Base-by-base conservation (phyloP, 1,139 yeast genomes). In the Eremothecium sinecaudum region DNA sequence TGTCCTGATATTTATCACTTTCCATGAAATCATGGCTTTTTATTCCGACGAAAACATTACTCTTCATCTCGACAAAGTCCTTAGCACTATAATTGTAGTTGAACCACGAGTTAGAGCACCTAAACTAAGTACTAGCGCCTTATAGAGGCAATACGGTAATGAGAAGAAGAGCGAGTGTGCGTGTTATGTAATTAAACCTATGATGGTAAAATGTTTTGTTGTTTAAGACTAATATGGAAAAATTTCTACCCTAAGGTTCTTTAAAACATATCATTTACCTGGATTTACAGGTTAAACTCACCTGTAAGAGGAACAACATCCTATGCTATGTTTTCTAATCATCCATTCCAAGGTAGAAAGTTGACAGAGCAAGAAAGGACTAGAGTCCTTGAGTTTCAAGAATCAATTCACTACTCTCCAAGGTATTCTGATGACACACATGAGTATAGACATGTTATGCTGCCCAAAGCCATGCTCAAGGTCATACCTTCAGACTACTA, bases 401-500 rank as follows among this genome's bases (percentile, higher is more conserved):
- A 90, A 42, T 75, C 82, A 64, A 90, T 90, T 50, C 96, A 92
- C 59, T 90, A 90, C 57, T 84, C 96, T 19, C 93, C 94, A 36
- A 63, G 92, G 50, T 82, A 87, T 62, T 77, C 86, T 22, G 97
- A 90, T 52, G 97, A 87, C 54, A 71, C 79, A 34, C 81, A 73
- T 53, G 98, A 90, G 62, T 79, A 76, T 47, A 71, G 98, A 56
- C 99, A 92, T 57, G 99, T 92, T 33, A 90, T 90, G 75, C 71
- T 92, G 40, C 99, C 99, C 43, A 86, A 92, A 54, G 83, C 82
- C 44, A 84, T 92, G 95, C 71, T 92, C 40, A 87, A 87, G 58
- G 87, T 78, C 32, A 84, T 92, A 41, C 98, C 98, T n/a, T 77
- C 79, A 38, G 98, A 92, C 58, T 92, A 86, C 56, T 92, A 92